phyloP scores from a whole-genome alignment of 1,284 basidiomycete genomes.

The Coniferiporia weirii region DNA sequence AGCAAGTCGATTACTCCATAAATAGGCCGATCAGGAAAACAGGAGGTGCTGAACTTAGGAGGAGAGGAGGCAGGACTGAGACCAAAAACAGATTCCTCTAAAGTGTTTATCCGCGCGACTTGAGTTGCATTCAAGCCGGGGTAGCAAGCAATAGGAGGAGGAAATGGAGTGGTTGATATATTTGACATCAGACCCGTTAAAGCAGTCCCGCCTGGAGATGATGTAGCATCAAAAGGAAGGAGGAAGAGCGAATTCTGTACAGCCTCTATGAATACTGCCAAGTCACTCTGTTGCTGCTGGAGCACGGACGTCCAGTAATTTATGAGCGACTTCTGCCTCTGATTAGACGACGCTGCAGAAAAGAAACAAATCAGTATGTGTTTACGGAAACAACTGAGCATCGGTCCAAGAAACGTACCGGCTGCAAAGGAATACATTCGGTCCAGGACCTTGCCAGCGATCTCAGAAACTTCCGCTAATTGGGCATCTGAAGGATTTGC shows the following conservation, averaged over 20 bases:
- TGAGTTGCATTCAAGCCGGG: conserved; percentile 40
- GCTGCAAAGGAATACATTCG: conserved; percentile 54
- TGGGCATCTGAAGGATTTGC: conserved; percentile 45
- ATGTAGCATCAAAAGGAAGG: conserved; percentile 54
- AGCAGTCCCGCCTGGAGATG: conserved; percentile 27
- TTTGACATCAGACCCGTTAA: conserved; percentile 38
- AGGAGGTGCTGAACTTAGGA: conserved; percentile 40
- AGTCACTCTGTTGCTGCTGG: conserved; percentile 37
- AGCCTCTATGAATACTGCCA: conserved; percentile 41
- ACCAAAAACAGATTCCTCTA: conserved; percentile 50
- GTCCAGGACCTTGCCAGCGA: conserved; percentile 40
- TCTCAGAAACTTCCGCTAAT: conserved; percentile 37
- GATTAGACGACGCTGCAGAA: conserved; percentile 47
- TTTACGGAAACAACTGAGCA: conserved; percentile 1
- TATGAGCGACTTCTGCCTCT: conserved; percentile 41
- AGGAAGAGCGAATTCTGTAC: conserved; percentile 46
- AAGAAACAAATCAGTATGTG: background rate
- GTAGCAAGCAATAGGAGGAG: conserved; percentile 56
- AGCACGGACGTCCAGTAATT: conserved; percentile 55
- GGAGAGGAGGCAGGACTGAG: conserved; percentile 31
- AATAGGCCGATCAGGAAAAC: conserved; percentile 50
- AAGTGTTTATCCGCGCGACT: conserved; percentile 35
- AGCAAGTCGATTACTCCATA: conserved; percentile 60
- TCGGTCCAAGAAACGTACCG: conserved; percentile 32
- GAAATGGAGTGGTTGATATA: conserved; percentile 41